Base-by-base conservation (phyloP, 345 rosid species). In the Alliaria petiolata region DNA sequence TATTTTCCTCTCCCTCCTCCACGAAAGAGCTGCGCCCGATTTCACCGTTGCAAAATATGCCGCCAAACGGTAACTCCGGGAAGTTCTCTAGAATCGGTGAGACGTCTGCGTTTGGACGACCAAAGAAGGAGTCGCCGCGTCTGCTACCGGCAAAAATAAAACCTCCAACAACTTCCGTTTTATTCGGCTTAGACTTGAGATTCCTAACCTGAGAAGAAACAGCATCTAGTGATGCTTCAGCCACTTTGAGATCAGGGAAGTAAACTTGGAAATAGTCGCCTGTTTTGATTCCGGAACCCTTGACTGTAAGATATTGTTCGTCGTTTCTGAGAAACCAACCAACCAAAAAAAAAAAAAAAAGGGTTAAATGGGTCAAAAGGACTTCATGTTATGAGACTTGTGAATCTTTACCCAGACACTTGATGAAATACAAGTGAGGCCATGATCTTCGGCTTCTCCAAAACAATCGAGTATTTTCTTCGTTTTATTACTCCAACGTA, bases 231-330 rank as follows among this genome's bases (percentile, higher is more conserved):
- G 96, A 80, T 45, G 79, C 13, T 15, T 72, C 59, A 3, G 88
- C 98, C 31, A 70, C 20, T 2, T 43, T 28, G 6, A 74, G 74
- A 78, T 87, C 84, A 20, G 91, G 57, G 56, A 45, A 28, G 81
- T 84, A 89, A 71, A 90, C 80, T 67, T 80, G 88, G 81, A 90
- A 93, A 56, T 16, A 68, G 80, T 93, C 97, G 0, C 88, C 89
- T 6, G 83, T 83, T 81, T 60, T 83, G 19, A 93, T 87, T 42
- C 87, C 91, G 2, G 20, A 34, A 61, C 91, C 92, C 3, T 75
- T 59, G 19, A 81, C 96, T 71, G 62, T 65, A 56, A 90, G 92
- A 73, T 77, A 78, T 39, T 83, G 85, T 44, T 84, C 85, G 31
- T 85, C 89, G 25, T 81, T 95, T 26, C 98, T 90, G 89, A 54